These are phyloP conservation scores for Macadamia integrifolia DNA, from an alignment of 164 flowering plant genomes.

Conservation along the genomic window DNA sequence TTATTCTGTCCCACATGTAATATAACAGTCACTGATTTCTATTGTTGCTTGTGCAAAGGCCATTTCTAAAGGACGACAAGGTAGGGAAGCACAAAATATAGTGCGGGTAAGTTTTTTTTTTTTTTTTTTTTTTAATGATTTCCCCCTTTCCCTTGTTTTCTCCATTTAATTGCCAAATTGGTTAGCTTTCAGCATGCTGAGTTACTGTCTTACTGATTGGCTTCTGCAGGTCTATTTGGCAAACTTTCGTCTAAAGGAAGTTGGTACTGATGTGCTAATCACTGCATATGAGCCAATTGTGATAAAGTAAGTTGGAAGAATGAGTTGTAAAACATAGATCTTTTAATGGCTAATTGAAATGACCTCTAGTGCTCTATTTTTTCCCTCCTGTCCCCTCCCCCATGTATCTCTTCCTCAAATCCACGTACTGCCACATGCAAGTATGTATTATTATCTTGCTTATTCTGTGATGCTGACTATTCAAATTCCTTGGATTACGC, in stretches of 20 bases:
- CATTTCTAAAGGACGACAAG: conserved; percentile 83
- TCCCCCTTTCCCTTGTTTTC: neutral
- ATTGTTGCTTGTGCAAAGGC: conserved; percentile 33
- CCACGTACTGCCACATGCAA: neutral
- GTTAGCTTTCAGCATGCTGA: neutral
- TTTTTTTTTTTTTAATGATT: neutral
- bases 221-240: conserved; percentile 80
- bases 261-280: conserved; percentile 77
- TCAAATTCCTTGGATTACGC: too few relatives aligned
- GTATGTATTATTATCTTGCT: too few relatives aligned
- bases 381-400: too few relatives aligned
- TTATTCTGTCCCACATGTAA: neutral
- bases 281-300: conserved; percentile 80
- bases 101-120: conserved; percentile 45
- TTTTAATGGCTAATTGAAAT: too few relatives aligned
- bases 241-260: conserved; percentile 80
- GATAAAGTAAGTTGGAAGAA: conserved; percentile 52
- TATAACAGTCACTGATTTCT: neutral
- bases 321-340: too few relatives aligned
- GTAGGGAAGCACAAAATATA: conserved; percentile 67
- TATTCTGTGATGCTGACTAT: too few relatives aligned
- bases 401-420: neutral
- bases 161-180: neutral
- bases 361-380: too few relatives aligned
- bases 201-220: neutral